phyloP scores from a whole-genome alignment of 2,329 filamentous ascomycete genomes.

The Ascochyta lentis region DNA sequence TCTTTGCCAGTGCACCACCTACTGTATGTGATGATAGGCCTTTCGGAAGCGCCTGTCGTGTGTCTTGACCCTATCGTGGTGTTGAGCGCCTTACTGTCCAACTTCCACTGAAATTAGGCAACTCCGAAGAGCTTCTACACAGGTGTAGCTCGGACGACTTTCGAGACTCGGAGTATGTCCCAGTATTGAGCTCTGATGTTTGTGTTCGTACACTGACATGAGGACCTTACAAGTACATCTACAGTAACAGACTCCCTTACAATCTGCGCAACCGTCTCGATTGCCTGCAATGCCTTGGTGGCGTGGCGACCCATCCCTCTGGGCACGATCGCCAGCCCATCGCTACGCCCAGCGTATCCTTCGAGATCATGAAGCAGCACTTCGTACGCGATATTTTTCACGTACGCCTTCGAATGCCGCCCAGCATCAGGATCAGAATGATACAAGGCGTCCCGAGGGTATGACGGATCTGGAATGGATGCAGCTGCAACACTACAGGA shows the following conservation, averaged over 20 bases:
- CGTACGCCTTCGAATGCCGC: slow-evolving; percentile 26
- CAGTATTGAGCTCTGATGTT: too few species aligned
- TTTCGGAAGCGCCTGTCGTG: neutral
- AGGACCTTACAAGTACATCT: neutral
- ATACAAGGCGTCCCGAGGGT: slow-evolving; percentile 25
- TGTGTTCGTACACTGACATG: neutral
- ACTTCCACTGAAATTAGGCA: slow-evolving; percentile 1
- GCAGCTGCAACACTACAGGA: slow-evolving; percentile 35
- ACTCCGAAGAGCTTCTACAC: neutral
- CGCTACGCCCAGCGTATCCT: slow-evolving; percentile 32
- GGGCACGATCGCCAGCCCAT: slow-evolving; percentile 29
- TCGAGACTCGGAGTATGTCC: neutral
- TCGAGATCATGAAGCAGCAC: slow-evolving; percentile 29
- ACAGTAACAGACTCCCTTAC: neutral
- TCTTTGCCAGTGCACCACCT: neutral
- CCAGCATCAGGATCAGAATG: slow-evolving; percentile 31
- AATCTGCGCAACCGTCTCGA: too few species aligned
- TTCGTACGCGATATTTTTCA: slow-evolving; percentile 41
- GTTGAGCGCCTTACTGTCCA: neutral
- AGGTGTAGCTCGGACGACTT: neutral
- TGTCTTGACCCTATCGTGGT: neutral
- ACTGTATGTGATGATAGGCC: neutral
- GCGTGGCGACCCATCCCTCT: slow-evolving; percentile 37
- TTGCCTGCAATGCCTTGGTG: slow-evolving; percentile 26
- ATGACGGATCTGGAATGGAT: slow-evolving; percentile 42